Evolutionary conservation across 2,329 filamentous ascomycete species (phyloP).

Genomic region (Hymenotorrendiella dingleyae): DNA sequence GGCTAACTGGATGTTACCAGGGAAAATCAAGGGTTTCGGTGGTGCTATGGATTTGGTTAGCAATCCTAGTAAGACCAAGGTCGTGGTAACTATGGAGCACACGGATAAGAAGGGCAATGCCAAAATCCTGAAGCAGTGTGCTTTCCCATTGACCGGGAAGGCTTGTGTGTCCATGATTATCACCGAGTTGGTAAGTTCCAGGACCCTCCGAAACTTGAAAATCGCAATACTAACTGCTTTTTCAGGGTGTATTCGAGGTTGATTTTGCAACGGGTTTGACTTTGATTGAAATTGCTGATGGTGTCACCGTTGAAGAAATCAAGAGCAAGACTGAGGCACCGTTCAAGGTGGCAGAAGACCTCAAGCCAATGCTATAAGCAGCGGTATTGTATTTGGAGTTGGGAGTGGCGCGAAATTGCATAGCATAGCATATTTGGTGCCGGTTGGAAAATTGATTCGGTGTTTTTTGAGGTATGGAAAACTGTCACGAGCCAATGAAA

Average conservation of each 20-base stretch:
- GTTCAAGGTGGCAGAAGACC: slow-evolving; percentile 72
- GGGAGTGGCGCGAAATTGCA: too few relatives aligned
- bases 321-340: slow-evolving; percentile 81
- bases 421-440: slow-evolving; percentile 7
- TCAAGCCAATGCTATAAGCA: slow-evolving; percentile 68
- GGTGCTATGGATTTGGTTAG: slow-evolving; percentile 91
- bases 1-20: slow-evolving; percentile 89
- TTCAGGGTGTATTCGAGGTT: slow-evolving; percentile 61
- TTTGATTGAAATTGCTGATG: slow-evolving; percentile 79
- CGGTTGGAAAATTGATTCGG: too few relatives aligned
- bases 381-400: slow-evolving; percentile 4
- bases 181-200: slow-evolving; percentile 63
- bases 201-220: too few relatives aligned
- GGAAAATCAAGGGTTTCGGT: slow-evolving; percentile 81
- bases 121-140: slow-evolving; percentile 93
- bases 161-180: slow-evolving; percentile 87
- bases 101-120: slow-evolving; percentile 91
- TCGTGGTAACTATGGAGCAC: slow-evolving; percentile 97
- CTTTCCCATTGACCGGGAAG: slow-evolving; percentile 86
- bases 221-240: slow-evolving; percentile 9
- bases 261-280: slow-evolving; percentile 77
- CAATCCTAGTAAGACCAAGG: slow-evolving; percentile 80
- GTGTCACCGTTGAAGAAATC: slow-evolving; percentile 84
- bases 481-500: too few relatives aligned
- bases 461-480: too few relatives aligned